Evolutionary conservation across 768 basidiomycete species (phyloP), one percentile per base, ranked within the genome.

Genomic region (Boletus insuetus): DNA sequence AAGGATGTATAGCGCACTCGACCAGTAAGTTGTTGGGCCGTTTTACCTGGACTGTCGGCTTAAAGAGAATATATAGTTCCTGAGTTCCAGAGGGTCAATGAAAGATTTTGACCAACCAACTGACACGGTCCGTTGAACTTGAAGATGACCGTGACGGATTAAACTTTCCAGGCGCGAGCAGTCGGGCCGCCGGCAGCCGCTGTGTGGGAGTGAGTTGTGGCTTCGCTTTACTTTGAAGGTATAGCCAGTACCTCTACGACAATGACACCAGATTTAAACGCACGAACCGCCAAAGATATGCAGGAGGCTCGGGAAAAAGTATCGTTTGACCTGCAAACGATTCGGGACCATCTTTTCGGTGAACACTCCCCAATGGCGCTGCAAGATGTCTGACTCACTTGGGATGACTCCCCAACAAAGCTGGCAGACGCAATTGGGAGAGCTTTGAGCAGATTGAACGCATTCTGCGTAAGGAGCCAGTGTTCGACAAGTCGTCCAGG

Each of bases 401-500:
- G 24, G 14, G 16, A 31, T 54, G 19, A 20, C 20, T 31, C 14
- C 13, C 16, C n/a, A 10, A 17, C 17, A 32, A 29, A 88, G 87
- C 77, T 62, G 80, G 81, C 16, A 60, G 69, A 17, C 64, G 61
- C 1, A 75, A 76, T 46, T 88, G 83, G 84, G 64, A 77, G n/a
- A 75, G 64, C 39, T 79, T 77, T 37, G 55, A 74, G 22, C 70
- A 69, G 24, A 67, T 89, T 1, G 73, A 80, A 12, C 54, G 65
- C 1, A 58, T 84, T 11, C 63, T 90, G 45, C 70, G 78, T 35
- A 70, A 71, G 9, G 87, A 89, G 52, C 77, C 81, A 0, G 66
- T 76, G 14, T 87, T 89, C 50, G 79, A 85, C 65, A 87, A 86
- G 64, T 73, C 78, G 1, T 62, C 72, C 31, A 79, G 79, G 86